Evolutionary conservation across 116 monocot species (phyloP).

Genomic region (Zostera marina): DNA sequence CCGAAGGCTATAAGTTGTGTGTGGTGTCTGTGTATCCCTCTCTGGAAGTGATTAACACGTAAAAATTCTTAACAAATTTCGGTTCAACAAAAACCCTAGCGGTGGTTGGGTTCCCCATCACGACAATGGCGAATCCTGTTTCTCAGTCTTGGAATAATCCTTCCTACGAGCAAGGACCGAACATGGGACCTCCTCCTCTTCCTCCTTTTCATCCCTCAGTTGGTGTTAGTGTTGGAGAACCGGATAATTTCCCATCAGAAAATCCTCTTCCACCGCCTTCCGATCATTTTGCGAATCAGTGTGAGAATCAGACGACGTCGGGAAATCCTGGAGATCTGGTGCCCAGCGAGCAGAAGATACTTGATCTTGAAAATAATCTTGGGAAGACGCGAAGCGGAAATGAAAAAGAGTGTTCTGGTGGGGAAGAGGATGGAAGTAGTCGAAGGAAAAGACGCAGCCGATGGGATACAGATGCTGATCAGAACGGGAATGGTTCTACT

Average conservation of each 20-base stretch:
- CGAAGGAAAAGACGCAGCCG: constrained; percentile 58
- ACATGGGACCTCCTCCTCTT: too few species aligned
- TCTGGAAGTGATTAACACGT: too few species aligned
- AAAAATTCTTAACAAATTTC: too few species aligned
- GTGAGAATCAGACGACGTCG: neutral
- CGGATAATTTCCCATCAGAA: neutral
- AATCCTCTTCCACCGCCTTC: neutral
- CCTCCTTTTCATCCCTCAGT: too few species aligned
- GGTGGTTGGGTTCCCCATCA: too few species aligned
- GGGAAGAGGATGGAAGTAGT: constrained; percentile 44
- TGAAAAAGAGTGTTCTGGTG: constrained; percentile 30
- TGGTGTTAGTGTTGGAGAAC: too few species aligned
- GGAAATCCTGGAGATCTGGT: neutral
- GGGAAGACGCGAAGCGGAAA: constrained; percentile 17
- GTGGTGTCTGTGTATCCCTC: too few species aligned
- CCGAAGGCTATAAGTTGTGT: too few species aligned
- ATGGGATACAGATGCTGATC: constrained; percentile 52
- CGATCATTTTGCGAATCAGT: neutral
- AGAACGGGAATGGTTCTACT: constrained; percentile 16
- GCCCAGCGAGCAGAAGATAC: constrained; percentile 4
- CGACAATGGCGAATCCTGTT: too few species aligned
- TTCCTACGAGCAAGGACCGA: too few species aligned
- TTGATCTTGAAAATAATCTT: constrained; percentile 18
- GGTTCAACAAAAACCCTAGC: too few species aligned
- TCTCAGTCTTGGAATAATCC: too few species aligned